Evolutionary conservation across 2,329 filamentous ascomycete species (phyloP), one percentile per base, ranked within the genome.

Genomic region (Diplodia scrobiculata): DNA sequence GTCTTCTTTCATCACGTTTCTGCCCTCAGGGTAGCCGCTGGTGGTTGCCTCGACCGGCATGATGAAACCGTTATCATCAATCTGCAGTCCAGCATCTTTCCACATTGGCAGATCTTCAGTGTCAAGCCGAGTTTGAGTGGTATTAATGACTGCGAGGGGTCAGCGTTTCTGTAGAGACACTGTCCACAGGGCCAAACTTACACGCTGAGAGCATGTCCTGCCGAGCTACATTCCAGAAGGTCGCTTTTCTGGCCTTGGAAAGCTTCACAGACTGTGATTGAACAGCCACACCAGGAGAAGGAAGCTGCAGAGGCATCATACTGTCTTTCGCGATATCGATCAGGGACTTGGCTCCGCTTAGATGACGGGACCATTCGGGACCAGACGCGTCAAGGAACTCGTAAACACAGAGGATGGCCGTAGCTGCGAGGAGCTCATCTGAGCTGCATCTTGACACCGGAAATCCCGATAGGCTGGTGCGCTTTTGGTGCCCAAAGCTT

Each of bases 141-240:
- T 84, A 69, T 88, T 87, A 70, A 89, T 86, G 70, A 84, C 82
- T 78, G 69, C 5, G 25, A 9, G 13, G 14, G 6, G 41, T 65
- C 29, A 65, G 62, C 34, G 27, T 32, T 14, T 6, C 27, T 51
- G 21, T 51, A 13, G 21, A 25, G 17, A 29, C 3, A 27, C 19
- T 13, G n/a, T 27, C 10, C 5, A 10, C 17, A 13, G 14, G 17
- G n/a, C 36, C 19, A 7, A 25, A 77, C 80, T 77, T 74, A 82
- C 84, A 88, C 63, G 87, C 86, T 71, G 85, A 83, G 34, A 89
- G 77, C 77, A 88, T 87, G 69, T 89, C 87, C 70, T 89, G 87
- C 27, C 86, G 79, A 17, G 86, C 87, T 73, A 89, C 86, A 69
- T 88, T 88, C 87, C 87, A 89, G 72, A 89, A 89, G 0, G 85